These are phyloP conservation scores for Neurospora tetraspora DNA, from an alignment of 495 filamentous ascomycete genomes.

Conservation along the genomic window DNA sequence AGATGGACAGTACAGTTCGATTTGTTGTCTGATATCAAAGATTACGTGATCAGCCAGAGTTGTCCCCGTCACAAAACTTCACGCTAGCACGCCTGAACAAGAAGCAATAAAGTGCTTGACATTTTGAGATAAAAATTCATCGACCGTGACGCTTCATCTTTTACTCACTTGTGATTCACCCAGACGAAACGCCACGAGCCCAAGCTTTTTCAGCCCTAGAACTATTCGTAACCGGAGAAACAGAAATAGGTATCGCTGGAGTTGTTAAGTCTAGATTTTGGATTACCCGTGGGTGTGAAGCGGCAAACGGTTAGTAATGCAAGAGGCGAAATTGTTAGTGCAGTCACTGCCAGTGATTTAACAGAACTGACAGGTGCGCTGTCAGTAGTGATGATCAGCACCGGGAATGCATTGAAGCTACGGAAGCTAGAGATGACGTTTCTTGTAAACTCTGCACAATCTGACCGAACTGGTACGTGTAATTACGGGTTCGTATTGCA, in stretches of 20 bases:
- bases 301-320: neutral
- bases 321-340: neutral
- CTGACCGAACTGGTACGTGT: neutral
- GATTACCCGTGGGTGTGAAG: neutral
- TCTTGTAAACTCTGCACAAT: neutral
- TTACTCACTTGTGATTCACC: neutral
- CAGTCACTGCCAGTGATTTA: neutral
- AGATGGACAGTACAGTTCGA: too few relatives aligned
- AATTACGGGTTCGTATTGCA: neutral
- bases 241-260: neutral
- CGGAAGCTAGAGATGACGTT: neutral
- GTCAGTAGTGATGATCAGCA: neutral
- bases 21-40: neutral
- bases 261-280: neutral
- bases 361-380: neutral
- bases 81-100: neutral
- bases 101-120: neutral
- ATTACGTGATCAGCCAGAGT: neutral
- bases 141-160: neutral
- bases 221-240: neutral
- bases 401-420: neutral
- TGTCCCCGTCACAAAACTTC: neutral
- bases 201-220: too few relatives aligned
- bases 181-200: neutral
- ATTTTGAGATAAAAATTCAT: neutral